phyloP scores from a whole-genome alignment of 805 yeast species.

The Kuraishia molischiana region DNA sequence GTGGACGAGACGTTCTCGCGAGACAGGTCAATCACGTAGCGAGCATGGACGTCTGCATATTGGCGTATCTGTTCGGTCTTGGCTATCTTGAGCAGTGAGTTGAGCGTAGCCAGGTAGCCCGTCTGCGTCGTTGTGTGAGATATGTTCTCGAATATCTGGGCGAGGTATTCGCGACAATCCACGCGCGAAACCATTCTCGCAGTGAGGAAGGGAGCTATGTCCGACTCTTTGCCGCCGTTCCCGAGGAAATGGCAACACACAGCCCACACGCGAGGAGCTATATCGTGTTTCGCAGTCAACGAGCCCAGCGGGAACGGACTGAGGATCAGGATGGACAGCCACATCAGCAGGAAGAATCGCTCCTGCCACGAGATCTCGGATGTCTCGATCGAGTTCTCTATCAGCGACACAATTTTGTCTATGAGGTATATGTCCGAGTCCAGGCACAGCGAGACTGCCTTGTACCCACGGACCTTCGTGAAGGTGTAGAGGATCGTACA shows the following conservation, averaged over 20 bases:
- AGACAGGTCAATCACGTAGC: neutral
- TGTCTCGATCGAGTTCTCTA: conserved; percentile 9
- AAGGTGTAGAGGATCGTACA: conserved; percentile 43
- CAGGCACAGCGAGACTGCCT: conserved; percentile 47
- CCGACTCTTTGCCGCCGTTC: conserved; percentile 48
- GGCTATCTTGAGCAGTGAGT: conserved; percentile 13
- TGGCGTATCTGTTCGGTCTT: conserved; percentile 2
- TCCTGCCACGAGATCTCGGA: conserved; percentile 31
- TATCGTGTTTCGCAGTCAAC: conserved; percentile 18
- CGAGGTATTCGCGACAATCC: conserved; percentile 23
- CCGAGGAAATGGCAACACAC: conserved; percentile 23
- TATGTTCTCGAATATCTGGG: conserved; percentile 12
- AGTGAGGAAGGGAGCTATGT: conserved; percentile 39
- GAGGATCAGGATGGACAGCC: conserved; percentile 64
- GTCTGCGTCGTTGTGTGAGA: conserved; percentile 2
- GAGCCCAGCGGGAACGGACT: conserved; percentile 59
- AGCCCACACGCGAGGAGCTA: conserved; percentile 24
- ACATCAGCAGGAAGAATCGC: conserved; percentile 43
- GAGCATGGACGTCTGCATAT: conserved; percentile 7
- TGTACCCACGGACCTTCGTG: conserved; percentile 57
- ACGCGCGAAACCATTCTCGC: conserved; percentile 44
- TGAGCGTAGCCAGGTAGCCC: conserved; percentile 12
- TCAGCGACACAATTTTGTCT: conserved; percentile 19
- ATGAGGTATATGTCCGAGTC: conserved; percentile 49
- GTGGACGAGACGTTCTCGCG: conserved; percentile 4